These are phyloP conservation scores for Cymbopogon citratus DNA, from an alignment of 176 grass and related monocot species.

Conservation along the genomic window DNA sequence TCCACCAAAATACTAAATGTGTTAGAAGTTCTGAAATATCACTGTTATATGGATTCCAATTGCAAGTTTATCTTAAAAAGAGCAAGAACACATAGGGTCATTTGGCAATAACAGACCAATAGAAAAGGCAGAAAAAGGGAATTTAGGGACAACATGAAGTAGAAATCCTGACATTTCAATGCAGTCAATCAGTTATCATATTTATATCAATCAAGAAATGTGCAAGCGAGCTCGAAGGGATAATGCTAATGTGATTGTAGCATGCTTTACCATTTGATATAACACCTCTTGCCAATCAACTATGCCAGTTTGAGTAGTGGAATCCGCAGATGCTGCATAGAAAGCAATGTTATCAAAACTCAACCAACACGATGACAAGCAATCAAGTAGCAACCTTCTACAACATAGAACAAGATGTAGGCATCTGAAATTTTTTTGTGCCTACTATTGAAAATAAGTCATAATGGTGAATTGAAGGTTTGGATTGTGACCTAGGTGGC, in stretches of 20 bases:
- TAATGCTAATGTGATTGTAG: neutral
- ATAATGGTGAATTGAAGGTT: neutral
- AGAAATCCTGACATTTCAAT: neutral
- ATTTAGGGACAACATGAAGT: too few species aligned
- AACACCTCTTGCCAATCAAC: slow-evolving; percentile 62
- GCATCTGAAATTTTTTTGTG: neutral
- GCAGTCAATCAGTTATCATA: neutral
- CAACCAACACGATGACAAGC: slow-evolving; percentile 22
- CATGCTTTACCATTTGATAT: slow-evolving; percentile 67
- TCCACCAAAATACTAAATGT: too few species aligned
- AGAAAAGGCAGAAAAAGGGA: too few species aligned
- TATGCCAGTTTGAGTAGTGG: slow-evolving; percentile 54
- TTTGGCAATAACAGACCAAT: too few species aligned
- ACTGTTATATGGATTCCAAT: too few species aligned
- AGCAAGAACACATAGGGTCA: too few species aligned
- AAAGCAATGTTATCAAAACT: slow-evolving; percentile 18
- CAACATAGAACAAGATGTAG: neutral
- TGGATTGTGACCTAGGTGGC: too few species aligned
- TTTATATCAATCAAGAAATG: neutral
- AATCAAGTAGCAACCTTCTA: slow-evolving; percentile 14
- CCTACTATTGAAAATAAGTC: neutral
- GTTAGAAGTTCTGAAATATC: too few species aligned
- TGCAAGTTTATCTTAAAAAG: too few species aligned
- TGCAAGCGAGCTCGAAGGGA: neutral
- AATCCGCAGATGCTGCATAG: slow-evolving; percentile 61